Base-by-base conservation (phyloP, 352 stramenopile genomes). In the Phytopythium montanum region DNA sequence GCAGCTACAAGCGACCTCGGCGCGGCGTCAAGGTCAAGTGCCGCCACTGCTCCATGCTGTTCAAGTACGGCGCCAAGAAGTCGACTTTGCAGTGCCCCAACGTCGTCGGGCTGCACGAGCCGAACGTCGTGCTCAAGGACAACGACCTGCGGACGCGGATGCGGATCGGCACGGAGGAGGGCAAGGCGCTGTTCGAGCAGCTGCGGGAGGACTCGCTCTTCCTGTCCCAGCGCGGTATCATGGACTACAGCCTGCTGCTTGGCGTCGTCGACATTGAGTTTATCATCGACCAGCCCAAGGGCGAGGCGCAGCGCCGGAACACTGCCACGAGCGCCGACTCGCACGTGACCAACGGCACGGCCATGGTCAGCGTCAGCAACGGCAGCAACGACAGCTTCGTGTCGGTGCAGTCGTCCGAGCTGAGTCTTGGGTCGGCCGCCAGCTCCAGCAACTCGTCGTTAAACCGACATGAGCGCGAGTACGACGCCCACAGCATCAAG, bases 221-320 rank as follows among this genome's bases (percentile, higher is more conserved):
- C 52, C 61, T 96, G 3, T 83, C 78, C 49, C 56, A 79, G 10
- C 62, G 88, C 1, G 87, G 87, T 5, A 95, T 97, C 59, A 97
- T 97, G 89, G 89, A 97, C 62, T 97, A 97, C 69, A 94, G 81
- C 55, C 60, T 97, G 19, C 64, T 97, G n/a, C 68, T 97, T 1
- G 88, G 88, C 9, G 82, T 96, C 25, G 81, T 87, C 54, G 82
- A 94, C 57, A 88, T 92, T 33, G 82, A 93, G 61, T 95, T 92
- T 59, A 68, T 78, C 6, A 85, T 94, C 34, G 86, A 94, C 38
- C 75, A 84, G 28, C 65, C 68, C 6, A 36, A 36, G 18, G 10
- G 21, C 5, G 45, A 60, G 54, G 54, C 70, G 59, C 54, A 56
- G 7, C 64, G 68, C 0, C 44, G 59, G 29, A 79, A 73, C 25